Base-by-base conservation (phyloP, 2,329 filamentous ascomycete species). In the Cytospora schulzeri region DNA sequence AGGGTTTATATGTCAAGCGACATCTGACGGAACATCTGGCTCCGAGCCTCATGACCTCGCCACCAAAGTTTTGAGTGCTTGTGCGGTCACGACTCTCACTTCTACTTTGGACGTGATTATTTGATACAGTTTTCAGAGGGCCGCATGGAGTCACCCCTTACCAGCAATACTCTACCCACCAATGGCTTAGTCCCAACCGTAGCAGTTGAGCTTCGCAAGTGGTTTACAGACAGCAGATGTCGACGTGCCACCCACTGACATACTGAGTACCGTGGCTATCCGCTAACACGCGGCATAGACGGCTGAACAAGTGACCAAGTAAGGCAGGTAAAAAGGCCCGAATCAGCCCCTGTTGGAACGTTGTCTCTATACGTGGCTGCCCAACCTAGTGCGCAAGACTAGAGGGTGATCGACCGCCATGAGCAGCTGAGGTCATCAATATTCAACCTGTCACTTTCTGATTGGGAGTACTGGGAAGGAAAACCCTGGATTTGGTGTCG, bases 291-390 rank as follows among this genome's bases (percentile, higher is more conserved):
- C 50, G 54, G 59, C 29, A 38, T 29, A 45, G 52, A 35, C 56
- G 52, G 38, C 52, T 56, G 59, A 15, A 62, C 38, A 28, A 38
- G n/a, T 61, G 59, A 56, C 59, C 35, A 28, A 17, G n/a, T 45
- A 15, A n/a, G 15, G 4, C 29, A 31, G 29, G 29, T 31, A 4
- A 62, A n/a, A 45, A 45, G 52, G n/a, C n/a, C 55, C 38, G 35
- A 62, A 53, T 50, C 38, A 48, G 55, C n/a, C 15, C 52, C 28
- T 26, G 11, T 33, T 4, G 22, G 38, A 56, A 52, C 59, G 28
- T 48, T 56, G 52, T 56, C 59, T 62, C 52, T 62, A n/a, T 48
- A 52, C 28, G 29, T 33, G 50, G 12, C 59, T 50, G 55, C 59
- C 59, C 59, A 55, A 48, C 59, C 2, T 41, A n/a, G 19, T 26